phyloP scores from a whole-genome alignment of 352 stramenopile species.

The Pythium phragmiticola region DNA sequence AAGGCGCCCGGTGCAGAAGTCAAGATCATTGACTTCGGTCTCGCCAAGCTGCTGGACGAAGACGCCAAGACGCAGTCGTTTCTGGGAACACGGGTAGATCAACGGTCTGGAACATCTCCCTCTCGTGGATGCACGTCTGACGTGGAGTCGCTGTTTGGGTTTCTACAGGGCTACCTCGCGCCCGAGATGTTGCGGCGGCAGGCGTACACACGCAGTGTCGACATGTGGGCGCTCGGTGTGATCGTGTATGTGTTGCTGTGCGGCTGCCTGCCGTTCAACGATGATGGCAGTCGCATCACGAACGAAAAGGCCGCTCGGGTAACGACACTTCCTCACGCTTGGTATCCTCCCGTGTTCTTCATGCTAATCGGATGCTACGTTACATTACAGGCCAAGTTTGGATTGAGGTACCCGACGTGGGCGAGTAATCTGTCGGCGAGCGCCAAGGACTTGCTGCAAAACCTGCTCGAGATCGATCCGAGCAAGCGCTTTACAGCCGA shows the following conservation, averaged over 20 bases:
- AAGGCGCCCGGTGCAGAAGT: constrained; percentile 81
- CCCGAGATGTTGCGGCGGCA: constrained; percentile 98
- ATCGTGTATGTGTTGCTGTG: constrained; percentile 98
- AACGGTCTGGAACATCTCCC: neutral
- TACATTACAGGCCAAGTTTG: constrained; percentile 84
- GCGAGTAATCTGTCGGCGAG: constrained; percentile 83
- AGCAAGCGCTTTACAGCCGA: constrained; percentile 80
- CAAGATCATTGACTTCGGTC: constrained; percentile 99
- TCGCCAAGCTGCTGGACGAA: constrained; percentile 92
- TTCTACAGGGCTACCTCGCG: constrained; percentile 92
- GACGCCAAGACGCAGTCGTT: constrained; percentile 84
- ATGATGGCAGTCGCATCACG: constrained; percentile 90
- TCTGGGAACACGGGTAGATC: constrained; percentile 60
- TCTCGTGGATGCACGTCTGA: neutral
- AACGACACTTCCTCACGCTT: constrained; percentile 21
- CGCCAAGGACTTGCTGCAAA: constrained; percentile 82
- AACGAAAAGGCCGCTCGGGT: constrained; percentile 77
- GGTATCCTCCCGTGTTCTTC: neutral
- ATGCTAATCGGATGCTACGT: neutral
- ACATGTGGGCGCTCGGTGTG: constrained; percentile 98
- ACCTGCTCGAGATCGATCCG: constrained; percentile 81
- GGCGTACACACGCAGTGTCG: constrained; percentile 96
- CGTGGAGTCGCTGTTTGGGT: neutral
- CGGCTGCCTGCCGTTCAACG: constrained; percentile 97
- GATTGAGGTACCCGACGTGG: constrained; percentile 94